Conservation (phyloP, 768 basidiomycete species). For the Rhodotorula kratochvilovae region DNA sequence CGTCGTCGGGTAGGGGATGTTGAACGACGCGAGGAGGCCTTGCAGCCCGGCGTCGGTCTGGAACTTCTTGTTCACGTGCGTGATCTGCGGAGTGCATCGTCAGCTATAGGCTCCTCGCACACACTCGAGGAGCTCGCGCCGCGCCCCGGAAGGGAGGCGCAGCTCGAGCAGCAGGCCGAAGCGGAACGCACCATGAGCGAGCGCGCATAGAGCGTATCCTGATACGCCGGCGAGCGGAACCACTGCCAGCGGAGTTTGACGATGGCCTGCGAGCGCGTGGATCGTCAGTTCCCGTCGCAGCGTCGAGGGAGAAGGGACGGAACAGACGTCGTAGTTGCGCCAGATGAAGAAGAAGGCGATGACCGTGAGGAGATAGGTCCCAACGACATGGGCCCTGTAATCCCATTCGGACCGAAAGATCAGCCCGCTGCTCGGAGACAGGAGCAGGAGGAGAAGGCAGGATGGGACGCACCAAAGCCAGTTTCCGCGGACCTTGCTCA, state of each 20-base stretch:
- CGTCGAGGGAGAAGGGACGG: background rate
- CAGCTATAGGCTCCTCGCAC: background rate
- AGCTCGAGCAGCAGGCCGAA: too few relatives aligned
- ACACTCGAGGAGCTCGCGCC: too few relatives aligned
- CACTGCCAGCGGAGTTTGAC: slow-evolving; percentile 72
- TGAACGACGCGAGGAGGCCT: slow-evolving; percentile 56
- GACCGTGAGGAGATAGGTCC: slow-evolving; percentile 71
- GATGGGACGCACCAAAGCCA: slow-evolving; percentile 39
- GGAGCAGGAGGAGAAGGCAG: background rate
- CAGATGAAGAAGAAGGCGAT: slow-evolving; percentile 53
- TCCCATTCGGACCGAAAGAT: slow-evolving; percentile 51
- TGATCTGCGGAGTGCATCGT: slow-evolving; percentile 48
- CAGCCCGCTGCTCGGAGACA: slow-evolving; percentile 41
- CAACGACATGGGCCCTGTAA: slow-evolving; percentile 77
- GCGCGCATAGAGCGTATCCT: slow-evolving; percentile 84
- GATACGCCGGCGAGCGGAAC: slow-evolving; percentile 65
- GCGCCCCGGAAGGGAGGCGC: too few relatives aligned
- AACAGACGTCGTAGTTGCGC: slow-evolving; percentile 15
- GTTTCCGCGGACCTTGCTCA: slow-evolving; percentile 39
- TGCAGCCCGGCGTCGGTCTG: slow-evolving; percentile 81
- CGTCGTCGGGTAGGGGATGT: slow-evolving; percentile 81
- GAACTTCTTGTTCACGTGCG: slow-evolving; percentile 68
- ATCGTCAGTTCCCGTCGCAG: too few relatives aligned
- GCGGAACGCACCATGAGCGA: slow-evolving; percentile 62
- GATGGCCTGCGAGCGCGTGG: slow-evolving; percentile 51